Evolutionary conservation across 768 basidiomycete genomes (phyloP), one percentile per base, ranked within the genome.

Genomic region (Pleurotus tuber-regium): DNA sequence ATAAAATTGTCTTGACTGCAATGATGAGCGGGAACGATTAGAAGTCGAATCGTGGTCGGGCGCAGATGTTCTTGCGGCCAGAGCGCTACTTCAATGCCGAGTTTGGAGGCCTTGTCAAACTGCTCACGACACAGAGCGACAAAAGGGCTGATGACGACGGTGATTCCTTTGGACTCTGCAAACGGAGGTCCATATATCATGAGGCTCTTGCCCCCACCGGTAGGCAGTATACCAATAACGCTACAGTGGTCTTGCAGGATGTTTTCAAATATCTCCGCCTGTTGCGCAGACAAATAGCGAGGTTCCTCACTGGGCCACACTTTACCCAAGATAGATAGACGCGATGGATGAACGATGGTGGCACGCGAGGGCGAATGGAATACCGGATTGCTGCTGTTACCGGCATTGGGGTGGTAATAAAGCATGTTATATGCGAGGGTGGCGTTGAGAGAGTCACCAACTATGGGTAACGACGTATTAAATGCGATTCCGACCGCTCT

Each of bases 191-290:
- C 53, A 41, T 48, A 54, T 25, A 54, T 39, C 9, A 42, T 24
- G 1, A 54, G 9, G 36, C 53, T 54, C 36, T 54, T 54, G 18
- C 53, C 53, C 9, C 53, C 38, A 3, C 53, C 53, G 11, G 53
- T 54, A 4, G 46, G 46, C 44, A 54, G 21, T 3, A 54, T 38
- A 2, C 29, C 35, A 10, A 54, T 16, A 3, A 50, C 53, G 16
- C 16, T 18, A 18, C 40, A 46, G 18, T 11, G n/a, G 10, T 54
- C 26, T 12, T 28, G 18, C 4, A 24, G 43, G 4, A 24, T 11
- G 2, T 14, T 25, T 49, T 54, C 30, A 24, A 54, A n/a, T 9
- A 38, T 26, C 26, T 39, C 36, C 3, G 46, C 53, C 38, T 54
- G 53, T 19, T 54, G 8, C 4, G 26, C 4, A 4, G 19, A 11